phyloP scores from a whole-genome alignment of 371 early-diverging fungal genomes.

The Mortierella sp. region DNA sequence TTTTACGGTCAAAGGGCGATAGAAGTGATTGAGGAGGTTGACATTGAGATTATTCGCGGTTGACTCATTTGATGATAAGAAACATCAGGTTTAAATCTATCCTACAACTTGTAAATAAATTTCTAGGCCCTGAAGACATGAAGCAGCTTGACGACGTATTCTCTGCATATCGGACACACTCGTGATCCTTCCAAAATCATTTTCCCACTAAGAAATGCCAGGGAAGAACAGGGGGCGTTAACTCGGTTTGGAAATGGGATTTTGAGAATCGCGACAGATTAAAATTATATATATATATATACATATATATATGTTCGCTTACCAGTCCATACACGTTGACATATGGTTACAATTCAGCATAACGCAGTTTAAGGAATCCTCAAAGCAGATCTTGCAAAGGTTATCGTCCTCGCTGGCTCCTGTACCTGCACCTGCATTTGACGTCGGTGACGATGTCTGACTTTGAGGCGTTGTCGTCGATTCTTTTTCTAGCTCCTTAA shows the following conservation, averaged over 20 bases:
- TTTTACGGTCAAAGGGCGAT: slow-evolving; percentile 49
- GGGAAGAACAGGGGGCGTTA: too few relatives aligned
- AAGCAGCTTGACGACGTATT: slow-evolving; percentile 34
- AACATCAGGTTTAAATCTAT: not conserved
- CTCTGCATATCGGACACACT: slow-evolving; percentile 44
- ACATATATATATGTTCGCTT: too few relatives aligned
- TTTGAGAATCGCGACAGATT: too few relatives aligned
- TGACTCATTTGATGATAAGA: not conserved
- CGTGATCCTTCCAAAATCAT: slow-evolving; percentile 29
- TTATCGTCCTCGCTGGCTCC: slow-evolving; percentile 18
- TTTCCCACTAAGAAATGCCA: slow-evolving; percentile 40
- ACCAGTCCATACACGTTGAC: slow-evolving; percentile 51
- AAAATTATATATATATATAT: too few relatives aligned
- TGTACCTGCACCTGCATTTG: not conserved
- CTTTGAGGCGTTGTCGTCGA: not conserved
- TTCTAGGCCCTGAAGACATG: slow-evolving; percentile 37
- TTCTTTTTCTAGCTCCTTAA: slow-evolving; percentile 1
- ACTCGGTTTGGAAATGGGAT: too few relatives aligned
- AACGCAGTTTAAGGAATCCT: slow-evolving; percentile 43
- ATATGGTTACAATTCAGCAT: slow-evolving; percentile 51
- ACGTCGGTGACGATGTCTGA: slow-evolving; percentile 1
- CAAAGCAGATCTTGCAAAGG: slow-evolving; percentile 46
- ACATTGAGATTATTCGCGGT: slow-evolving; percentile 38
- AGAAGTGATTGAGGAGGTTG: slow-evolving; percentile 48
- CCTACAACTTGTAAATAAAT: not conserved